Conservation (phyloP, 306 rosid species). For the Lotus japonicus region DNA sequence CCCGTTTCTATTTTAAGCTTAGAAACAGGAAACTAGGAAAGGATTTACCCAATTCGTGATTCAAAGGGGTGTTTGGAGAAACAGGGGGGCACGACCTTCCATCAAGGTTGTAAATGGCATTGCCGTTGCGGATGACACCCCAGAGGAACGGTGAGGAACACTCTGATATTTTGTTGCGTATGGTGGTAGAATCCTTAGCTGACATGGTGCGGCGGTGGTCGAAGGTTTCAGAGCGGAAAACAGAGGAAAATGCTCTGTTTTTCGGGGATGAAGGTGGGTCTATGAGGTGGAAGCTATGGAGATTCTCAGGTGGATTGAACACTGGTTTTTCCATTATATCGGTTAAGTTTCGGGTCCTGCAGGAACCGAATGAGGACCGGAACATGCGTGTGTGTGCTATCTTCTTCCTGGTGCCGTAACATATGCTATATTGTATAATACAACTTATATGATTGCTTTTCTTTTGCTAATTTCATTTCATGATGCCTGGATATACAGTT, state of each 20-base stretch:
- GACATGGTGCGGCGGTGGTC: slow-evolving; percentile 22
- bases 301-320: slow-evolving; percentile 16
- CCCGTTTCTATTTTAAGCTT: too few relatives aligned
- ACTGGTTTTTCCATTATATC: slow-evolving; percentile 62
- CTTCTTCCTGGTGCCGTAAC: too few relatives aligned
- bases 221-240: slow-evolving; percentile 21
- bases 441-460: too few relatives aligned
- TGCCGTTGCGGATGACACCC: too few relatives aligned
- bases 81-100: slow-evolving; percentile 35
- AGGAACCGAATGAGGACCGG: slow-evolving; percentile 72
- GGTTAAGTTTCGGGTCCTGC: slow-evolving; percentile 54
- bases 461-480: too few relatives aligned
- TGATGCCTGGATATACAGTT: too few relatives aligned
- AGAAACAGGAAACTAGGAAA: too few relatives aligned
- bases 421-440: too few relatives aligned
- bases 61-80: slow-evolving; percentile 34
- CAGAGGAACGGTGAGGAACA: slow-evolving; percentile 34
- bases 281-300: slow-evolving; percentile 9
- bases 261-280: slow-evolving; percentile 33
- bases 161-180: slow-evolving; percentile 46
- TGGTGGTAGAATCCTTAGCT: slow-evolving; percentile 38
- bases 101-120: not conserved
- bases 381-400: too few relatives aligned
- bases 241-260: slow-evolving; percentile 35
- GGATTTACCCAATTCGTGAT: slow-evolving; percentile 8